Conservation (phyloP, 208 protist species). For the Acanthamoeba royreba region DNA sequence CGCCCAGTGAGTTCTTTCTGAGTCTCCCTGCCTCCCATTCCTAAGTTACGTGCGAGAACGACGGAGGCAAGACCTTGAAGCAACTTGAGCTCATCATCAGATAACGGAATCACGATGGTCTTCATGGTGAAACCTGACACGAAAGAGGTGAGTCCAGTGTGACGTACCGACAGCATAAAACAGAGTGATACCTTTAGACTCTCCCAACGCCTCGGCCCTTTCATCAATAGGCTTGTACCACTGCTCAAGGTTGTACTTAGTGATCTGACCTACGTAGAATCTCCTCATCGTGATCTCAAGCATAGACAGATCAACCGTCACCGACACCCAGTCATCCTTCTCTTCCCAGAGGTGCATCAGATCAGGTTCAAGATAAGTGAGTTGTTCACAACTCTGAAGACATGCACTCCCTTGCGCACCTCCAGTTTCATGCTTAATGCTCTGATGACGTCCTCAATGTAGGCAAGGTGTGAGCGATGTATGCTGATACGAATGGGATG, state of each 20-base stretch:
- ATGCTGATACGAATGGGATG: neutral
- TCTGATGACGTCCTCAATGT: neutral
- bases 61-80: neutral
- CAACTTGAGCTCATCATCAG: neutral
- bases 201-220: neutral
- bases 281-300: neutral
- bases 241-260: constrained; percentile 31
- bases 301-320: neutral
- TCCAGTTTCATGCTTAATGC: neutral
- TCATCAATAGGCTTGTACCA: neutral
- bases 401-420: neutral
- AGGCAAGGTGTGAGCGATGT: neutral
- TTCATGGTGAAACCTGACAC: neutral
- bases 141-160: no score
- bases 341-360: neutral
- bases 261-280: neutral
- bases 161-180: neutral
- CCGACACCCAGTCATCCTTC: neutral
- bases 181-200: neutral
- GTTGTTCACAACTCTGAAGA: neutral
- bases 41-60: neutral
- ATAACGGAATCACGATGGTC: neutral
- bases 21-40: neutral
- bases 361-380: neutral
- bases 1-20: neutral